Percentiles rank a stretch among this genome's conserved stretches.
Conservation (phyloP, 768 basidiomycete species). For the Leccinum boreale region DNA sequence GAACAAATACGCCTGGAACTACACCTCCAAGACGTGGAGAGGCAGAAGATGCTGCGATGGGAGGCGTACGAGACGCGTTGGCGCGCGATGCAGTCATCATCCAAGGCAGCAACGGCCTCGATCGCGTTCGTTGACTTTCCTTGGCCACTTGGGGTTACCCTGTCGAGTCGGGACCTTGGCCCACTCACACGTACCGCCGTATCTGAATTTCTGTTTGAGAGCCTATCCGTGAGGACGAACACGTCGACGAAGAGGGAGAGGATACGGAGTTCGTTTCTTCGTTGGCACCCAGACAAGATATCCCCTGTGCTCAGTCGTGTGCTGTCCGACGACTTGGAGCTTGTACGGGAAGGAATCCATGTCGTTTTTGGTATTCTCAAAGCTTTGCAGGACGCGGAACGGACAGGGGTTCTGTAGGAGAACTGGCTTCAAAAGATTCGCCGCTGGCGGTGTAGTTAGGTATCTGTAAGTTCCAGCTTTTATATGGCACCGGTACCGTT, state of each 20-base stretch:
- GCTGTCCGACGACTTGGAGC: constrained; percentile 41
- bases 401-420: constrained; percentile 11
- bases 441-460: constrained; percentile 8
- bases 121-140: constrained; percentile 54
- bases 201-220: constrained; percentile 49
- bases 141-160: constrained; percentile 47
- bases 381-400: constrained; percentile 32
- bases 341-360: constrained; percentile 46
- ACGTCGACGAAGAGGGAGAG: constrained; percentile 47
- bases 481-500: not conserved
- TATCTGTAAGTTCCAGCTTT: not conserved
- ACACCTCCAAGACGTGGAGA: constrained; percentile 41
- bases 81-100: constrained; percentile 33
- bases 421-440: not conserved
- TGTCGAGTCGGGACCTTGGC: constrained; percentile 18
- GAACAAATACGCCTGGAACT: constrained; percentile 47
- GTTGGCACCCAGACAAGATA: constrained; percentile 71
- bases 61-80: constrained; percentile 53
- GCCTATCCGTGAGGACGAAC: constrained; percentile 40
- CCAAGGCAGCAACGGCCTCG: constrained; percentile 16
- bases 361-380: constrained; percentile 38
- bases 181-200: constrained; percentile 41
- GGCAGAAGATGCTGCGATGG: constrained; percentile 41
- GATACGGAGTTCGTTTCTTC: constrained; percentile 56
- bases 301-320: constrained; percentile 42